Base-by-base conservation (phyloP, 2,329 filamentous ascomycete genomes). In the Cladosporium phlei region DNA sequence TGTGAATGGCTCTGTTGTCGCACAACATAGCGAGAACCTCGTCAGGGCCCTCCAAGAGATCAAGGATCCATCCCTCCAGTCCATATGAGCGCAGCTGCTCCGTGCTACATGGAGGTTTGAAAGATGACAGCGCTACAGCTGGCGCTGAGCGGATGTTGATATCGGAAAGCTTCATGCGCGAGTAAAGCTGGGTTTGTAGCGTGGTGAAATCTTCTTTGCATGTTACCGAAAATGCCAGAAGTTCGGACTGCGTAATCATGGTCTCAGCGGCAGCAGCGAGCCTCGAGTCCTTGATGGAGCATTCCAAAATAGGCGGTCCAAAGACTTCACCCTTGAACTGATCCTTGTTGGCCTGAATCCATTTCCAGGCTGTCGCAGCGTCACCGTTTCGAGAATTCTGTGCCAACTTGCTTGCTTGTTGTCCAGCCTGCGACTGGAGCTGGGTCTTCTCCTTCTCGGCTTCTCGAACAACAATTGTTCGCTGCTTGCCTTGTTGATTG, bases 1-100 rank as follows among this genome's bases (percentile, higher is more conserved):
- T 70, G 57, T 95, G 81, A 5, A 96, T 66, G 44, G 71, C 76
- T 48, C 77, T 79, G 55, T 86, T 83, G 10, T 81, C 77, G 65
- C 89, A 96, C 17, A 98, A 77, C 85, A 95, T 93, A 5, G 88
- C 85, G 25, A 97, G 70, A 1, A 98, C 87, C 2, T 86, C 78
- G 1, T 84, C 81, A 0, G 94, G 94, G 0, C 91, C 93, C 25
- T 83, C 76, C 5, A 98, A 62, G 49, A 78, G 87, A 59, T 97
- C 86, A 20, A 86, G 74, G 1, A 88, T 82, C 69, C 86, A 95
- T 2, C 84, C 82, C 53, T 94, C 85, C 39, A 98, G 78, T 0
- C 88, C 88, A 27, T 65, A 80, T 48, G 30, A 58, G 49, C 43
- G 59, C 47, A 88, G 66, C 43, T 87, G 72, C 7, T 80, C 72